phyloP scores from a whole-genome alignment of 179 eudicot species.

The Silene coronaria region DNA sequence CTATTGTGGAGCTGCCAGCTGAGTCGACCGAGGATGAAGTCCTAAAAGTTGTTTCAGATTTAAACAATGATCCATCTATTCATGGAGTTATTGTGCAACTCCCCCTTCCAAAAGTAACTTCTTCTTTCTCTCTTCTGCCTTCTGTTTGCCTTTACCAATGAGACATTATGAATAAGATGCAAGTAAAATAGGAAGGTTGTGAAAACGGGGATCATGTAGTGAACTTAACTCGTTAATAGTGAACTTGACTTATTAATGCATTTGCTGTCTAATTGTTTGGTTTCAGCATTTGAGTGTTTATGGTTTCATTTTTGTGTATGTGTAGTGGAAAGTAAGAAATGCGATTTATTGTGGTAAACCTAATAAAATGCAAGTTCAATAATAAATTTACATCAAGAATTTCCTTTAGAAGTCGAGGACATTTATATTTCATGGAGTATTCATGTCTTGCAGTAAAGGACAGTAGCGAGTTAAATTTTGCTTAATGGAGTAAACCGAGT shows the following conservation, averaged over 20 bases:
- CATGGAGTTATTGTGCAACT: conserved; percentile 55
- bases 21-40: conserved; percentile 37
- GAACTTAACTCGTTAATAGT: not conserved
- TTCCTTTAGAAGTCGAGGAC: not conserved
- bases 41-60: conserved; percentile 29
- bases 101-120: conserved; percentile 50
- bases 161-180: too few species aligned
- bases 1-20: conserved; percentile 31
- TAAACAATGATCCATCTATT: conserved; percentile 39
- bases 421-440: not conserved
- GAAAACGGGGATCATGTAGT: not conserved
- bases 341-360: not conserved
- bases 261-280: not conserved
- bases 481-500: not conserved
- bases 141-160: too few species aligned
- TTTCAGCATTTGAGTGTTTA: not conserved
- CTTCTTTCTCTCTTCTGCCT: not conserved
- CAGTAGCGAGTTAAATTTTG: not conserved
- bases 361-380: not conserved
- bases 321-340: not conserved
- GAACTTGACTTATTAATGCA: not conserved
- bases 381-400: not conserved
- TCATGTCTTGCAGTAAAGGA: not conserved
- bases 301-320: not conserved
- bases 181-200: too few species aligned